Base-by-base conservation (phyloP, 768 basidiomycete species). In the Psilocybe azurescens region DNA sequence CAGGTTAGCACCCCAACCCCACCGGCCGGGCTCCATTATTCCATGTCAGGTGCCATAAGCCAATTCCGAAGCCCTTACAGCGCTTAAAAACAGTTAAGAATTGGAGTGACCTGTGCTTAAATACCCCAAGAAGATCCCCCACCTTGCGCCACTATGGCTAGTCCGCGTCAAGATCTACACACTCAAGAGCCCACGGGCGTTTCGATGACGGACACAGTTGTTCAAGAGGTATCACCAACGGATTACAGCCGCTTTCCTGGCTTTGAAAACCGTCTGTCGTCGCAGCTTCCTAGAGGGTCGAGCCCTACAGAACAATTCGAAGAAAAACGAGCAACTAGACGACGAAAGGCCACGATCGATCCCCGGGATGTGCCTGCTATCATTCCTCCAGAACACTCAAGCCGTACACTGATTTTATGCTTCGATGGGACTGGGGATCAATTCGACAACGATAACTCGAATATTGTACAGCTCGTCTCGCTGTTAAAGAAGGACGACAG, bases 381-480 rank as follows among this genome's bases (percentile, higher is more conserved):
- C 29, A 76, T 86, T 30, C 85, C 86, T 9, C 78, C 79, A 7
- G 63, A 71, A 6, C 78, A 80, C 58, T 50, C 50, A 13, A 44
- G 70, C 20, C 77, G 85, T 2, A 85, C 81, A 0, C 76, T 87
- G 44, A 70, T 86, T 9, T 69, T 87, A 1, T 86, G 85, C 65
- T 86, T 87, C 63, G 86, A 87, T 69, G 85, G 86, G 2, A 86
- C 85, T 1, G 81, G 82, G 5, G 81, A 83, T 64, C 79, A 84
- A 63, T 84, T 83, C 60, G 80, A 82, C 65, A 69, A 72, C 4
- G 81, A 84, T 65, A 86, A 86, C 66, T 85, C 85, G 5, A 86
- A 86, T 56, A 79, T 86, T 48, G 83, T 85, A 5, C 74, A 81
- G 59, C 68, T 86, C 5, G 79, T 85, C 20, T 80, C 81, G 3